A percentile compares a stretch with the other conserved stretches of the same genome.
phyloP scores from a whole-genome alignment of 2,329 filamentous ascomycete species.

The Arthrobotrys musiformis region DNA sequence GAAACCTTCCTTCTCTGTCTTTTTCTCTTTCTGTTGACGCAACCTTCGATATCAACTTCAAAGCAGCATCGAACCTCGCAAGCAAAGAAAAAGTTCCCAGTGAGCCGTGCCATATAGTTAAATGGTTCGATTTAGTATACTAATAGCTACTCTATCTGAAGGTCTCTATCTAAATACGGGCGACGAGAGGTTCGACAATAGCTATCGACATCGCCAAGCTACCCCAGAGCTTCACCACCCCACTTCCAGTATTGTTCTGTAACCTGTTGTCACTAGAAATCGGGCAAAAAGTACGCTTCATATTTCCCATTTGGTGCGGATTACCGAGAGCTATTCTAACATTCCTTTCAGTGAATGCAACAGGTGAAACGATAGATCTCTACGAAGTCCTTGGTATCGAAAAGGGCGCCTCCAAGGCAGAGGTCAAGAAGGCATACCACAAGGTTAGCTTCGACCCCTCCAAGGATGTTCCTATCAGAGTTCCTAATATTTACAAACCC shows the following conservation, averaged over 20 bases:
- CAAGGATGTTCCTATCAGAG: neutral
- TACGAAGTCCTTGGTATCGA: constrained; percentile 82
- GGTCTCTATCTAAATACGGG: neutral
- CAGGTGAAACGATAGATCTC: constrained; percentile 69
- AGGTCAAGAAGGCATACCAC: constrained; percentile 96
- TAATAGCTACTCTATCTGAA: neutral
- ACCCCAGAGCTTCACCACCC: constrained; percentile 5
- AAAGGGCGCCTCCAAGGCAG: constrained; percentile 76
- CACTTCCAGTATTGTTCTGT: neutral
- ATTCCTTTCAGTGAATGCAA: constrained; percentile 56
- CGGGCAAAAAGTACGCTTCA: constrained; percentile 17
- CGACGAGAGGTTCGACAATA: neutral
- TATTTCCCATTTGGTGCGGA: neutral
- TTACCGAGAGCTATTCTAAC: constrained; percentile 31
- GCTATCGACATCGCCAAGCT: neutral
- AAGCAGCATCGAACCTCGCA: neutral
- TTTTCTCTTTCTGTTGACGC: constrained; percentile 4
- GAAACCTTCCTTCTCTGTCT: constrained; percentile 15
- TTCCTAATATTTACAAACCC: constrained; percentile 5
- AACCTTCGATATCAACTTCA: neutral
- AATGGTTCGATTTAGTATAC: neutral
- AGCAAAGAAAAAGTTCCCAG: neutral
- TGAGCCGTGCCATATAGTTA: neutral
- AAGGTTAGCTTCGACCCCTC: constrained; percentile 71
- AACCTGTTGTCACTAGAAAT: constrained; percentile 1